phyloP scores from a whole-genome alignment of 2,329 filamentous ascomycete genomes.

The Claviceps sorghi region DNA sequence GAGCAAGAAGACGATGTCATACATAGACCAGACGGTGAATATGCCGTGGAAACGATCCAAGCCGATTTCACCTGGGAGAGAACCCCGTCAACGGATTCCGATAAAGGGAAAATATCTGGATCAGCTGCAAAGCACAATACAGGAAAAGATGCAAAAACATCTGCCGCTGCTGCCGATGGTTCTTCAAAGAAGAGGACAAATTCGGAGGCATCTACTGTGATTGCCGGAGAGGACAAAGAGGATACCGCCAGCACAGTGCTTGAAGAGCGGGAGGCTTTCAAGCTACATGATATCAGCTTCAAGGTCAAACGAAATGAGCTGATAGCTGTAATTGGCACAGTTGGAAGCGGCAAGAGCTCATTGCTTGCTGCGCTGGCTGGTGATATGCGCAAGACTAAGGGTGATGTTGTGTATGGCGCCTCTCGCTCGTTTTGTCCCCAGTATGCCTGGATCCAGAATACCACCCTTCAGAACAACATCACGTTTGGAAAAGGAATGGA shows the following conservation, averaged over 20 bases:
- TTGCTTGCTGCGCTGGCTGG: conserved; percentile 78
- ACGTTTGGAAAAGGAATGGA: conserved; percentile 72
- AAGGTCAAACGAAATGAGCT: conserved; percentile 60
- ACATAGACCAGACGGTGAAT: conserved; percentile 39
- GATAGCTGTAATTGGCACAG: conserved; percentile 73
- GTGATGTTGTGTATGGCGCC: conserved; percentile 61
- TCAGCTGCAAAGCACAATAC: conserved; percentile 29
- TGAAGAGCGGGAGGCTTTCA: conserved; percentile 53
- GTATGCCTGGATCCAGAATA: conserved; percentile 95
- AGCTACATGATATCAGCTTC: conserved; percentile 54
- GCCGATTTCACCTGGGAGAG: conserved; percentile 84
- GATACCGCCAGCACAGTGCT: conserved; percentile 40
- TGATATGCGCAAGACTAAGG: conserved; percentile 76
- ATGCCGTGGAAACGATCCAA: conserved; percentile 55
- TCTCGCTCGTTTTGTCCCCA: conserved; percentile 85
- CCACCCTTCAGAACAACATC: conserved; percentile 77
- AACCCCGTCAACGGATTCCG: conserved; percentile 39
- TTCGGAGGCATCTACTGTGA: conserved; percentile 14
- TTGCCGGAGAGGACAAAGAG: conserved; percentile 28
- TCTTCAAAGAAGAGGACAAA: conserved; percentile 19
- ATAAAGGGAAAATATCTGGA: conserved; percentile 17
- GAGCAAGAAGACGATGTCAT: conserved; percentile 62
- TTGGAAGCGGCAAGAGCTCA: conserved; percentile 82
- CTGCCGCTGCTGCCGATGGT: conserved; percentile 10
- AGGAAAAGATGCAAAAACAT: conserved; percentile 24